These are phyloP conservation scores for Cryptomeria japonica DNA, from an alignment of 75 land plant genomes.

Conservation along the genomic window DNA sequence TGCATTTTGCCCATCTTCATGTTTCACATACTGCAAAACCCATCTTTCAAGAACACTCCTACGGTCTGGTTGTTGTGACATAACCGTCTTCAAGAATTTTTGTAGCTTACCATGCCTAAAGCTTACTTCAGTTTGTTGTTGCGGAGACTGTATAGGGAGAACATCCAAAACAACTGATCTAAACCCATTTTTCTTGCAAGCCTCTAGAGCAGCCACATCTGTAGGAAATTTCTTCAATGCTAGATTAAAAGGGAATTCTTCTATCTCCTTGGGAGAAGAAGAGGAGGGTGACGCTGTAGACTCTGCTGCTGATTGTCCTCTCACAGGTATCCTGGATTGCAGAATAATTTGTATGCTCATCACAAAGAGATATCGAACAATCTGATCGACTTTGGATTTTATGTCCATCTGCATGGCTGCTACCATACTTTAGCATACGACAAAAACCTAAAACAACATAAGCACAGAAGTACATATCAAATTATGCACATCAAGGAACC, in stretches of 20 bases:
- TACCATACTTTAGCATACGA: not conserved
- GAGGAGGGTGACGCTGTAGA: not conserved
- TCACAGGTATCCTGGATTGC: constrained; percentile 8
- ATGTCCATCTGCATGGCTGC: not conserved
- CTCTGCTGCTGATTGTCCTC: constrained; percentile 9
- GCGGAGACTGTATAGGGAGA: constrained; percentile 6
- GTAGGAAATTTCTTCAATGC: not conserved
- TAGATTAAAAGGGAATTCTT: not conserved
- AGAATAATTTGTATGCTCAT: constrained; percentile 3
- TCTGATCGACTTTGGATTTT: constrained; percentile 1
- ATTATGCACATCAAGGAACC: not conserved
- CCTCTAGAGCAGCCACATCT: not conserved
- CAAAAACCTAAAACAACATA: not conserved
- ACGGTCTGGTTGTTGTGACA: not conserved
- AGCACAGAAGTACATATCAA: not conserved
- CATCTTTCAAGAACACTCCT: constrained; percentile 10
- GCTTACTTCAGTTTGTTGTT: not conserved
- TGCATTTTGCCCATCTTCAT: constrained; percentile 1
- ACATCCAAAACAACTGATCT: constrained; percentile 14
- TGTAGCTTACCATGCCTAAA: not conserved
- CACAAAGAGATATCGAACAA: not conserved
- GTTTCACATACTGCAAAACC: not conserved
- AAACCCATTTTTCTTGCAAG: not conserved
- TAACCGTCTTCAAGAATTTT: not conserved
- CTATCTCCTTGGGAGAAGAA: not conserved